These are phyloP conservation scores for Trypanosoma brucei DNA, from an alignment of 208 protist species.

Conservation along the genomic window DNA sequence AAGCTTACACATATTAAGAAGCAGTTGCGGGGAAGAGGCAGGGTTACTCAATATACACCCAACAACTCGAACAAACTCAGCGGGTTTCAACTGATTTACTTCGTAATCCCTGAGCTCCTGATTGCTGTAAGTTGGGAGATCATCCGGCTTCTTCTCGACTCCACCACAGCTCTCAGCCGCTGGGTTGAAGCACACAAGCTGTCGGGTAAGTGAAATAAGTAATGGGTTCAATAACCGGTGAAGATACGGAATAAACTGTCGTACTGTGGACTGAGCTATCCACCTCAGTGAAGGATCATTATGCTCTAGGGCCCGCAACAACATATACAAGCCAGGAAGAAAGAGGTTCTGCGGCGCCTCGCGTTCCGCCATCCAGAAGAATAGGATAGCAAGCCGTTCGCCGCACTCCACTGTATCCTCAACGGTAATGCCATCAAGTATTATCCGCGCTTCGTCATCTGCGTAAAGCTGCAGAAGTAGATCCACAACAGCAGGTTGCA, in stretches of 20 bases:
- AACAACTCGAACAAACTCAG: conserved; percentile 1
- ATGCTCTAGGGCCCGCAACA: conserved; percentile 9
- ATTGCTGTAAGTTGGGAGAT: neutral
- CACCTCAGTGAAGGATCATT: conserved; percentile 5
- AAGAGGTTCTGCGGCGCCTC: conserved; percentile 11
- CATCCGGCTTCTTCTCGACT: neutral
- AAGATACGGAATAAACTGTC: conserved; percentile 15
- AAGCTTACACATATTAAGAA: neutral
- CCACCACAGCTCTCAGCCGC: neutral
- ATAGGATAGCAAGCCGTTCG: conserved; percentile 17
- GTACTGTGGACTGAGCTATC: conserved; percentile 9
- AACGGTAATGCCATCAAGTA: conserved; percentile 9
- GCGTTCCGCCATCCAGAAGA: conserved; percentile 12
- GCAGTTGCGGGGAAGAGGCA: neutral
- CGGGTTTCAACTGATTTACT: neutral
- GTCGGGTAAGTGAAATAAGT: conserved; percentile 5
- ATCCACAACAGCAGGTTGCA: conserved; percentile 7
- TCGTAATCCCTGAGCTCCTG: neutral
- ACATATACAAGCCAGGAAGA: conserved; percentile 15
- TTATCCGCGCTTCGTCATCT: neutral
- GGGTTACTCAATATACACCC: conserved; percentile 1
- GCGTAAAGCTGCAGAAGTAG: conserved; percentile 13
- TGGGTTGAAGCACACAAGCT: neutral
- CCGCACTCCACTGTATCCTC: conserved; percentile 13
- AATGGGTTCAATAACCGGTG: conserved; percentile 13